Conservation (phyloP, 495 filamentous ascomycete genomes). For the Arthonia radiata region DNA sequence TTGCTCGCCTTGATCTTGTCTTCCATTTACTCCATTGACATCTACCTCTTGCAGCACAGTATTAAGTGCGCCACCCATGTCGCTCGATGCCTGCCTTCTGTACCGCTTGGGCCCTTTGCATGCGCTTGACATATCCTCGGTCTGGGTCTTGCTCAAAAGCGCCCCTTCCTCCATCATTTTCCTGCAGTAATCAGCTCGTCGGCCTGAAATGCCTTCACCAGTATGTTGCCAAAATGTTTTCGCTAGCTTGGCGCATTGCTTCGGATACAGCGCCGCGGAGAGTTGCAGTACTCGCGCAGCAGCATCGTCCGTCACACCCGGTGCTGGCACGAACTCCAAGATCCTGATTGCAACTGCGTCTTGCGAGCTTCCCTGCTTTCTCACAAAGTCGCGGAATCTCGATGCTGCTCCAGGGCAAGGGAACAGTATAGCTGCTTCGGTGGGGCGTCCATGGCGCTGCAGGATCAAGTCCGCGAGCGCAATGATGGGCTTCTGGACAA, state of each 20-base stretch:
- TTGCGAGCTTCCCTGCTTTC: constrained; percentile 24
- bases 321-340: constrained; percentile 35
- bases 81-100: constrained; percentile 4
- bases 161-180: constrained; percentile 43
- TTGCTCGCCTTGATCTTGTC: constrained; percentile 33
- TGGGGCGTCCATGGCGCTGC: constrained; percentile 30
- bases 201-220: constrained; percentile 82
- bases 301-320: constrained; percentile 13
- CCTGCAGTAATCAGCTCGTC: constrained; percentile 73
- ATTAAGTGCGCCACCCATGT: constrained; percentile 6
- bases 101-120: constrained; percentile 26
- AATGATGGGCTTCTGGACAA: constrained; percentile 65
- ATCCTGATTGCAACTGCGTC: constrained; percentile 28
- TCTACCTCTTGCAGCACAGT: constrained; percentile 3
- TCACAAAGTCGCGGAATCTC: constrained; percentile 49
- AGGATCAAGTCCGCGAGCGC: constrained; percentile 44
- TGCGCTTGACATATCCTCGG: constrained; percentile 4
- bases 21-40: constrained; percentile 7
- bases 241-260: constrained; percentile 36
- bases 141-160: constrained; percentile 26
- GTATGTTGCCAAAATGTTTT: constrained; percentile 94
- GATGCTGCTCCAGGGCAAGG: constrained; percentile 39
- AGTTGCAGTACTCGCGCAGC: constrained; percentile 12
- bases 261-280: constrained; percentile 47
- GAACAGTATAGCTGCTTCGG: constrained; percentile 55